A percentile compares a stretch with the other conserved stretches of the same genome.
phyloP scores from a whole-genome alignment of 257 asterid species.

The Scutellaria minor region DNA sequence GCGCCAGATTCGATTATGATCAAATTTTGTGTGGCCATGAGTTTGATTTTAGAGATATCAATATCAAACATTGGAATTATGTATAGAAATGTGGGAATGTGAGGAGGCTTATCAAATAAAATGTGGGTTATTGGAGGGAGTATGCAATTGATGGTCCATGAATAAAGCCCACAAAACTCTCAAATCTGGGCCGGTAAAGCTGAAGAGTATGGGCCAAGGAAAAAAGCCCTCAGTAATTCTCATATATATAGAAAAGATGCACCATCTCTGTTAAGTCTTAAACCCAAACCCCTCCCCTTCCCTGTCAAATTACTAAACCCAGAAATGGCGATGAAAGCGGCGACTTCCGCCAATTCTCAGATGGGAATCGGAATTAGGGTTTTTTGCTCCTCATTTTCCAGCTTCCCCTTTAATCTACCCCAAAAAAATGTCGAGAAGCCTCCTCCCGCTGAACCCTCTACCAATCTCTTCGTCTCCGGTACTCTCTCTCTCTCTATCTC shows the following conservation, averaged over 20 bases:
- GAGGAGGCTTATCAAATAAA: no score
- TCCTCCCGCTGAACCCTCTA: slow-evolving; percentile 81
- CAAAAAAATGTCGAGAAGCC: slow-evolving; percentile 56
- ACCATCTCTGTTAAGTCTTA: slow-evolving; percentile 23
- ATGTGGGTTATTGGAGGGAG: no score
- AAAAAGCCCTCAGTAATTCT: neutral
- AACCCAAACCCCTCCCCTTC: slow-evolving; percentile 27
- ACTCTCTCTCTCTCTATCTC: slow-evolving; percentile 24
- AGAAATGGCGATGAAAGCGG: slow-evolving; percentile 71
- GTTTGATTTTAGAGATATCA: no score
- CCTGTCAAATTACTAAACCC: slow-evolving; percentile 29
- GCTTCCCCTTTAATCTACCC: slow-evolving; percentile 61
- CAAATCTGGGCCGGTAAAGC: neutral
- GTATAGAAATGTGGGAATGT: no score
- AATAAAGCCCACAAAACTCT: no score
- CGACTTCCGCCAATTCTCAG: slow-evolving; percentile 44
- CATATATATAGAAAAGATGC: neutral
- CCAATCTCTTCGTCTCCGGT: slow-evolving; percentile 88
- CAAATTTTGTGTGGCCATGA: no score
- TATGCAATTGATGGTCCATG: no score
- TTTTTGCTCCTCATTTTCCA: slow-evolving; percentile 49
- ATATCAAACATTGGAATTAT: no score
- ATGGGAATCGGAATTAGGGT: slow-evolving; percentile 47
- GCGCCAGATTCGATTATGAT: no score
- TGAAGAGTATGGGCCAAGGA: neutral